Evolutionary conservation across 2,329 filamentous ascomycete species (phyloP).

Genomic region (Endoconidiophora polonica): DNA sequence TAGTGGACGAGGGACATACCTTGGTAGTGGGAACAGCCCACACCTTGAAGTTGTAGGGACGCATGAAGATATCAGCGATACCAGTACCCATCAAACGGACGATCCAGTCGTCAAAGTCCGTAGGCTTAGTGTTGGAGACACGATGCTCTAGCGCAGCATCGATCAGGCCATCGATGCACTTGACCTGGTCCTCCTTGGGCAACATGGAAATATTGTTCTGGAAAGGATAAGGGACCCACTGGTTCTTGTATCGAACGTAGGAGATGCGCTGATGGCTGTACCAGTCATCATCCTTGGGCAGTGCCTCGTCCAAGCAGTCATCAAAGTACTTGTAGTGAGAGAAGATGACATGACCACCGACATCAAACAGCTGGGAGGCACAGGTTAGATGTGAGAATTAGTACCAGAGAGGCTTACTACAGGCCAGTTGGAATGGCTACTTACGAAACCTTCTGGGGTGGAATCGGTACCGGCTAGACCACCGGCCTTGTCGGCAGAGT

Average conservation of each 20-base stretch:
- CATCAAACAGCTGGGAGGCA: slow-evolving; percentile 69
- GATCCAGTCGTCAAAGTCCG: slow-evolving; percentile 98
- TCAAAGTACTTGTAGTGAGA: slow-evolving; percentile 99
- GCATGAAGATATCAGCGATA: slow-evolving; percentile 92
- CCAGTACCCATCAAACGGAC: slow-evolving; percentile 78
- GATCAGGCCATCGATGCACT: slow-evolving; percentile 87
- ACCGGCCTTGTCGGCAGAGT: slow-evolving; percentile 80
- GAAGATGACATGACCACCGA: slow-evolving; percentile 96
- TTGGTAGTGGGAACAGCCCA: slow-evolving; percentile 97
- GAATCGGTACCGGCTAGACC: slow-evolving; percentile 91
- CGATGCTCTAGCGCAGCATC: slow-evolving; percentile 73
- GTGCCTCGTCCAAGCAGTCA: slow-evolving; percentile 92
- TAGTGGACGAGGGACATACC: slow-evolving; percentile 33
- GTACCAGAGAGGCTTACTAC: slow-evolving; percentile 2
- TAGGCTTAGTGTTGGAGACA: slow-evolving; percentile 77
- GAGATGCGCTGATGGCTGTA: slow-evolving; percentile 96
- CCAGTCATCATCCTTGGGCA: slow-evolving; percentile 90
- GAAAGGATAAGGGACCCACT: slow-evolving; percentile 98
- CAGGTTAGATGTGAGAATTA: slow-evolving; percentile 4
- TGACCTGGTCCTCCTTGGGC: slow-evolving; percentile 91
- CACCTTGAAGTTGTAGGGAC: slow-evolving; percentile 99
- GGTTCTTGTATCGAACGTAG: slow-evolving; percentile 89
- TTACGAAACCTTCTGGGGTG: slow-evolving; percentile 90
- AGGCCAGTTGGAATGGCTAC: slow-evolving; percentile 25
- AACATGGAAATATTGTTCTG: slow-evolving; percentile 99